phyloP scores from a whole-genome alignment of 208 protist species.

The Leishmania aethiopica region DNA sequence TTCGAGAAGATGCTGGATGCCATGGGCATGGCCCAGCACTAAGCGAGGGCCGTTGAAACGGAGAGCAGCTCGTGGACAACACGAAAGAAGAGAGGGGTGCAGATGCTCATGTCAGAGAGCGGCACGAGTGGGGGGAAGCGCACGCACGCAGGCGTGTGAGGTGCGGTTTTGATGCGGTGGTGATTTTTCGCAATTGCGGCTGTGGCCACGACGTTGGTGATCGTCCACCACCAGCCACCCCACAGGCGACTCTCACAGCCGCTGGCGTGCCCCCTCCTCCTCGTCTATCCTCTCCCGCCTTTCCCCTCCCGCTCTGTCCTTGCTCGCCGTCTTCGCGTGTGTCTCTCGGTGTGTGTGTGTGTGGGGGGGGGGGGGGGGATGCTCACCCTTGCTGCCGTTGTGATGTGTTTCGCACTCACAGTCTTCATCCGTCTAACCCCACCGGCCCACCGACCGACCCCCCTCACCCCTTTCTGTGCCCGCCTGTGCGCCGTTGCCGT shows the following conservation, averaged over 20 bases:
- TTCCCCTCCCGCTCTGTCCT: neutral
- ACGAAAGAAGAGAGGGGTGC: neutral
- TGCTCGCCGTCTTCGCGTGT: neutral
- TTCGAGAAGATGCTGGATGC: slow-evolving; percentile 83
- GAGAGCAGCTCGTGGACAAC: neutral
- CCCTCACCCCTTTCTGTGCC: too few species aligned
- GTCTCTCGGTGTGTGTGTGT: neutral
- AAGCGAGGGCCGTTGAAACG: neutral
- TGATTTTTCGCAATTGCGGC: neutral
- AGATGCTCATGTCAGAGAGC: neutral
- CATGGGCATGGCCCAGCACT: slow-evolving; percentile 76
- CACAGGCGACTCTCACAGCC: too few species aligned
- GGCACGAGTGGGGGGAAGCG: neutral
- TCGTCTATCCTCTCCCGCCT: neutral
- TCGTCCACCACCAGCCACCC: neutral
- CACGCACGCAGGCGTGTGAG: too few species aligned
- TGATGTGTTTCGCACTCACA: neutral
- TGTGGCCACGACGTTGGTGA: neutral
- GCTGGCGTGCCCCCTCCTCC: too few species aligned
- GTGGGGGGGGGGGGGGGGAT: too few species aligned
- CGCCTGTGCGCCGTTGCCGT: too few species aligned
- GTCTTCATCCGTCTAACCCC: neutral
- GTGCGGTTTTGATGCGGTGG: neutral
- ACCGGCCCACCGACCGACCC: too few species aligned
- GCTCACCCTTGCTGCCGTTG: neutral